A percentile compares a stretch with the other conserved stretches of the same genome.
Conservation (phyloP, 2,329 filamentous ascomycete genomes). For the Calonectria henricotiae region DNA sequence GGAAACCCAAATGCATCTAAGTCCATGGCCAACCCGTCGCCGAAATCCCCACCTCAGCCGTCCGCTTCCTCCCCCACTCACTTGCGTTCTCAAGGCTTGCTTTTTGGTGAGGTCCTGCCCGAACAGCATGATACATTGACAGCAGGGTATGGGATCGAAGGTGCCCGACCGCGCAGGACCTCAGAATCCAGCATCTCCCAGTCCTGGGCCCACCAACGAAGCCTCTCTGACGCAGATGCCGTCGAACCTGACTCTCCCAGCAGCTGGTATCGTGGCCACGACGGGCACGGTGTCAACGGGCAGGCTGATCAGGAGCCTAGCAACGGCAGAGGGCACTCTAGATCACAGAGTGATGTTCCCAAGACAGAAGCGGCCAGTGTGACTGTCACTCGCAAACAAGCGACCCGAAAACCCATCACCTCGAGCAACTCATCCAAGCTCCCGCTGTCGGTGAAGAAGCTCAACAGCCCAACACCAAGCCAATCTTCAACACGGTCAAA, state of each 20-base stretch:
- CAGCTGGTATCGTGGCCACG: constrained; percentile 73
- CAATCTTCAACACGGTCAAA: constrained; percentile 70
- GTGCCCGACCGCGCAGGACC: constrained; percentile 71
- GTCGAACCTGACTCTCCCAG: constrained; percentile 77
- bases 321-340: constrained; percentile 60
- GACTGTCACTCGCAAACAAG: constrained; percentile 56
- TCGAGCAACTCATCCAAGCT: constrained; percentile 61
- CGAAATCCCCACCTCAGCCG: constrained; percentile 56
- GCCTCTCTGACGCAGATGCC: constrained; percentile 70
- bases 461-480: constrained; percentile 65
- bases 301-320: constrained; percentile 46
- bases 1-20: constrained; percentile 57
- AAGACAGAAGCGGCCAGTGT: constrained; percentile 54
- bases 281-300: constrained; percentile 48
- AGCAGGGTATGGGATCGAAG: constrained; percentile 75
- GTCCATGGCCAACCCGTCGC: constrained; percentile 56
- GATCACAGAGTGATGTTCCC: constrained; percentile 76
- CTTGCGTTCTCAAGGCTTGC: constrained; percentile 66
- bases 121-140: constrained; percentile 69
- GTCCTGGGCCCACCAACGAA: constrained; percentile 68
- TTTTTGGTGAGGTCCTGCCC: constrained; percentile 84
- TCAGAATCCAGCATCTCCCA: constrained; percentile 80
- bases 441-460: constrained; percentile 65
- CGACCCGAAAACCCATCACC: constrained; percentile 46
- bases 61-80: constrained; percentile 56